These are phyloP conservation scores for Trichoderma brevicompactum DNA, from an alignment of 2,329 filamentous ascomycete genomes.

Conservation along the genomic window DNA sequence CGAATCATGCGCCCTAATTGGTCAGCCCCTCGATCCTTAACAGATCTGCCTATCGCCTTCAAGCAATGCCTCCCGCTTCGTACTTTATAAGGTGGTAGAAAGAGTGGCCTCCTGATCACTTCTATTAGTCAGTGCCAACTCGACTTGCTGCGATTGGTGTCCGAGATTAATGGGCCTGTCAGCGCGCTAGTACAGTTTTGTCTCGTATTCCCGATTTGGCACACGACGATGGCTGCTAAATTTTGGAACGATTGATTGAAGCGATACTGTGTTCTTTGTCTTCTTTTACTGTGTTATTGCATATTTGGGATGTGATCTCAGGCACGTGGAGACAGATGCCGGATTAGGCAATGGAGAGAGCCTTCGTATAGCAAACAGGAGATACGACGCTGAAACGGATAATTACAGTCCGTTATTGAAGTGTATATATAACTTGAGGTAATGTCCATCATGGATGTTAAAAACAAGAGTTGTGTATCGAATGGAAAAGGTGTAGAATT, in stretches of 20 bases:
- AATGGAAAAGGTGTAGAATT: neutral
- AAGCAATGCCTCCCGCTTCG: neutral
- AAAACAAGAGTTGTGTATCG: neutral
- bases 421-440: neutral
- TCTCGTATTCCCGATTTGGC: constrained; percentile 25
- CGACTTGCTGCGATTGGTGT: neutral
- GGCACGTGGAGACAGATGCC: neutral
- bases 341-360: neutral
- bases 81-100: neutral
- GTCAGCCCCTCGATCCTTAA: too few species aligned
- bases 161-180: neutral
- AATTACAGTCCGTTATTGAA: neutral
- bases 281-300: constrained; percentile 14
- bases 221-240: constrained; percentile 1
- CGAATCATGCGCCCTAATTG: too few species aligned
- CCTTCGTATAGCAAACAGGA: neutral
- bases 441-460: neutral
- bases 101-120: neutral
- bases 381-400: neutral
- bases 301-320: neutral
- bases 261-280: neutral
- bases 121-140: neutral
- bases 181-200: neutral
- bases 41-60: neutral
- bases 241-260: neutral